phyloP scores from a whole-genome alignment of 2,329 filamentous ascomycete genomes.

The Verticillium dahliae region DNA sequence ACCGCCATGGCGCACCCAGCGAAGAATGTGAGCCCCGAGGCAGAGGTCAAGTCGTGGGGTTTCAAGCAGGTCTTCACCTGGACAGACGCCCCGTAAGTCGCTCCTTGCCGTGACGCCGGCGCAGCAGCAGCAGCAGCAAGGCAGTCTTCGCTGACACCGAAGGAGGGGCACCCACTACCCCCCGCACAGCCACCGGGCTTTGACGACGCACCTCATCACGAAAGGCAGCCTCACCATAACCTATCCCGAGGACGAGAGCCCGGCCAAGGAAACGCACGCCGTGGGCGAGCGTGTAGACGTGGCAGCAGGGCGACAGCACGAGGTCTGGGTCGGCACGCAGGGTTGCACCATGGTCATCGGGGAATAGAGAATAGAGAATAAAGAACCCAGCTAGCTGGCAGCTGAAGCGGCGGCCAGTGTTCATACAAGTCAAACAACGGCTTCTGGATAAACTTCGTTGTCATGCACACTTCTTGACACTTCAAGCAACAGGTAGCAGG shows the following conservation, averaged over 20 bases:
- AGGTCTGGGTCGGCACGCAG: constrained; percentile 61
- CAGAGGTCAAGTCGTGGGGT: constrained; percentile 61
- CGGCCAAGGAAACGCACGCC: constrained; percentile 51
- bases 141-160: neutral
- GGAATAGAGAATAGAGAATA: constrained; percentile 31
- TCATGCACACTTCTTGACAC: too few species aligned
- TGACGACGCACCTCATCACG: constrained; percentile 66
- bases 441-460: too few species aligned
- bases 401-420: neutral
- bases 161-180: constrained; percentile 43
- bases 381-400: neutral
- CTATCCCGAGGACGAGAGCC: constrained; percentile 53
- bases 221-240: constrained; percentile 58
- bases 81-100: constrained; percentile 60
- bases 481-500: too few species aligned
- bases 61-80: constrained; percentile 66
- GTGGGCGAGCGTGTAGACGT: constrained; percentile 61
- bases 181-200: constrained; percentile 57
- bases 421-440: neutral
- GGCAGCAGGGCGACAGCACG: constrained; percentile 55
- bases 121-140: too few species aligned
- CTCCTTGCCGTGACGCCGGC: neutral
- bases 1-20: constrained; percentile 1
- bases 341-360: constrained; percentile 66
- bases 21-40: constrained; percentile 40